A percentile compares a stretch with the other conserved stretches of the same genome.
Conservation (phyloP, 1,139 yeast species). For the Yueomyces sp. region DNA sequence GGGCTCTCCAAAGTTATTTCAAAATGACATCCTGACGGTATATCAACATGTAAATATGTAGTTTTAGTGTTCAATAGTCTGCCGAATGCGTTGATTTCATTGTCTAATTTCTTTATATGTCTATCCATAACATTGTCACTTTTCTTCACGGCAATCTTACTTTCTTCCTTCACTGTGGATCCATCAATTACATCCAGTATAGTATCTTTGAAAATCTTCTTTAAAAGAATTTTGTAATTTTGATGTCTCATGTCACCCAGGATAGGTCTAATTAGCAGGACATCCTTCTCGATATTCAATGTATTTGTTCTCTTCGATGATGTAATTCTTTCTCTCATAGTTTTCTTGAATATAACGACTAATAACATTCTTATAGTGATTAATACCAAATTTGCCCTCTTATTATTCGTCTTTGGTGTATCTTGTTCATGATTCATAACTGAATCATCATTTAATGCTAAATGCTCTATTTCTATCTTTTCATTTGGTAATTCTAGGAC, state of each 20-base stretch:
- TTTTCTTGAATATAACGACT: slow-evolving; percentile 34
- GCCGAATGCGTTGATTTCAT: slow-evolving; percentile 17
- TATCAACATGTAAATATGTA: slow-evolving; percentile 10
- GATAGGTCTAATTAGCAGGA: slow-evolving; percentile 20
- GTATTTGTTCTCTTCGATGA: slow-evolving; percentile 4
- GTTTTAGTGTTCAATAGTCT: slow-evolving; percentile 12
- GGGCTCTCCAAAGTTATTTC: slow-evolving; percentile 15
- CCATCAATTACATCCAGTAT: slow-evolving; percentile 14
- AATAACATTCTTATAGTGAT: slow-evolving; percentile 35
- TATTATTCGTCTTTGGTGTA: slow-evolving; percentile 22
- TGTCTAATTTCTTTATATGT: slow-evolving; percentile 13
- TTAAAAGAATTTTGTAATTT: slow-evolving; percentile 17
- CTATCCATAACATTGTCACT: slow-evolving; percentile 2
- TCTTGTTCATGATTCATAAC: slow-evolving; percentile 27
- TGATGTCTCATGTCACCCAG: slow-evolving; percentile 23
- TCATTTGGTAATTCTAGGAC: slow-evolving; percentile 54
- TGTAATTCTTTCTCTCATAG: slow-evolving; percentile 17
- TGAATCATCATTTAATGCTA: slow-evolving; percentile 35
- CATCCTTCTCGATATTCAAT: slow-evolving; percentile 9
- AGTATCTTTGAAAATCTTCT: slow-evolving; percentile 17
- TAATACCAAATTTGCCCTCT: slow-evolving; percentile 28
- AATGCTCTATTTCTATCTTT: slow-evolving; percentile 56
- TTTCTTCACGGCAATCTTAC: slow-evolving; percentile 1
- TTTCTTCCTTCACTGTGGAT: slow-evolving; percentile 5
- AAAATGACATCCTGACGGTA: slow-evolving; percentile 9